Base-by-base conservation (phyloP, 78 protist species). In the Creolimax fragrantissima region DNA sequence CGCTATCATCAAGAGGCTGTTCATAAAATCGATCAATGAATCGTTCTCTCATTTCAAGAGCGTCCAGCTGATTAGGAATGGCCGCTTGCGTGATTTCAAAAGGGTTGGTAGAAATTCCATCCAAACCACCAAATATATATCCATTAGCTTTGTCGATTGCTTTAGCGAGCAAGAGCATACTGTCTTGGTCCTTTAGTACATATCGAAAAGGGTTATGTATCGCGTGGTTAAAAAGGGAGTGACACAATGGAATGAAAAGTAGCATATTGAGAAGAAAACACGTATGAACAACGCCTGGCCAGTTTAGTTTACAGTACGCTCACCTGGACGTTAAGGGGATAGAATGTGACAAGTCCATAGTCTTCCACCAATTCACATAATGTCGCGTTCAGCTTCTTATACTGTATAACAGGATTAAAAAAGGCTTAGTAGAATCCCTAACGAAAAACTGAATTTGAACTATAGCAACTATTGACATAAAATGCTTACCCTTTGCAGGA, bases 91-190 rank as follows among this genome's bases (percentile, higher is more conserved):
- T 58, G 11, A 58, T 58, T 58, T 58, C 74, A 58, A 58, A 58
- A 24, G 74, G 74, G 74, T 58, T 58, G 11, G 74, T 24, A 35
- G 37, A 35, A 7, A 45, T 32, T 17, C 88, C 90, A 7, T 43
- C 88, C 6, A 88, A 5, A 0, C 90, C 32, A 24, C 90, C 88
- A 11, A 88, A 45, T 6, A 7, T 35, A n/a, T 45, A 88, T 24
- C 74, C 74, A 24, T 88, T 88, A 35, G 45, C 88, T n/a, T 45
- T 88, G 90, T 43, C 45, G 5, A 88, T 24, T 32, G 90, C 74
- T 43, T 7, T 35, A 2, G 90, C 88, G n/a, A 88, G 37, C 7
- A 6, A 17, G 44, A 83, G 7, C 86, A 83, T 83, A 24, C 86
- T 83, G 42, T 83, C 94, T 41, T 83, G 7, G 7, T 83, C 86